Conservation (phyloP, 2,329 filamentous ascomycete species). For the Exserohilum turcica region DNA sequence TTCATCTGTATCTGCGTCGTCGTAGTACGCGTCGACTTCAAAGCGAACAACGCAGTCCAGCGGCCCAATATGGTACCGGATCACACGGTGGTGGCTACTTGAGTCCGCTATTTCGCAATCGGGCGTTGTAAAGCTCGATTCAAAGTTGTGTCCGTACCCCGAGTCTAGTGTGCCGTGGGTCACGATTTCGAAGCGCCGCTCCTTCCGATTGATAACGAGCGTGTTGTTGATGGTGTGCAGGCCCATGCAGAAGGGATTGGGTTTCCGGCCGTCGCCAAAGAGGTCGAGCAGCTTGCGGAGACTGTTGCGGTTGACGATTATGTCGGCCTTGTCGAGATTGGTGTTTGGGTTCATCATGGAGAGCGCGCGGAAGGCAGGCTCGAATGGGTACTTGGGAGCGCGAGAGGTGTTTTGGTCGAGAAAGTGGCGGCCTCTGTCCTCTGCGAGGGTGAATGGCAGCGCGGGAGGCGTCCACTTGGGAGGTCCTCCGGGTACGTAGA, state of each 20-base stretch:
- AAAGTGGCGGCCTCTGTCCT: conserved; percentile 18
- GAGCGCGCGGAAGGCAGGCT: conserved; percentile 27
- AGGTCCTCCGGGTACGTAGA: conserved; percentile 25
- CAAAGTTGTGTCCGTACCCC: conserved; percentile 43
- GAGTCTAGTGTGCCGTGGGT: conserved; percentile 17
- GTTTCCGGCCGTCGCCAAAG: conserved; percentile 23
- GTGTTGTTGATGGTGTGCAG: conserved; percentile 41
- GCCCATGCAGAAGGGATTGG: conserved; percentile 40
- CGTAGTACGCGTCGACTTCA: conserved; percentile 30
- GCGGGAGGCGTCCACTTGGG: conserved; percentile 22
- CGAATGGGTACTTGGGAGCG: conserved; percentile 35
- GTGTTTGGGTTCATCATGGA: conserved; percentile 19
- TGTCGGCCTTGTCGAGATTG: conserved; percentile 19
- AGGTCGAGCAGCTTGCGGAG: conserved; percentile 26
- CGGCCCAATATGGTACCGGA: conserved; percentile 23
- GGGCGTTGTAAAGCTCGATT: conserved; percentile 31
- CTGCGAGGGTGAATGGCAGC: conserved; percentile 16
- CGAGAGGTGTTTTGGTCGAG: conserved; percentile 39
- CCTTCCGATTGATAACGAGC: conserved; percentile 42
- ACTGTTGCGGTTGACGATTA: conserved; percentile 26
- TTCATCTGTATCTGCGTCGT: conserved; percentile 7
- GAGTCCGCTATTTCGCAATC: conserved; percentile 21
- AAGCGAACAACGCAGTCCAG: conserved; percentile 24
- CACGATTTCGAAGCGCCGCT: conserved; percentile 20
- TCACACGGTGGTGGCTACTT: conserved; percentile 24